phyloP scores from a whole-genome alignment of 495 filamentous ascomycete species.

The Neurospora sp. region DNA sequence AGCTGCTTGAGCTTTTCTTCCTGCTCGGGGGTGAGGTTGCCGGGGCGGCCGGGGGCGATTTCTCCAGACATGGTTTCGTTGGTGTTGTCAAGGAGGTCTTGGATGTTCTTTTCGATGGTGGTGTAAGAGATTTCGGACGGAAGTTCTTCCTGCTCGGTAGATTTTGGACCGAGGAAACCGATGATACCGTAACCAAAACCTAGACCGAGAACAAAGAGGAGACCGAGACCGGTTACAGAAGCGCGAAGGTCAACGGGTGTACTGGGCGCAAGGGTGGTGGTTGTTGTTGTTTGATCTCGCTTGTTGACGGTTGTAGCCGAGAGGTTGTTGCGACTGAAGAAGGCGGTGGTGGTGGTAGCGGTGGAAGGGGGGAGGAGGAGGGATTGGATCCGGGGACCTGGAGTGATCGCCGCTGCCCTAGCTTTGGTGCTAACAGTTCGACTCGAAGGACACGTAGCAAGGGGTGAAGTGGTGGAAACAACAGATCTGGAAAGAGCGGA shows the following conservation, averaged over 20 bases:
- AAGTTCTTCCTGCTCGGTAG: neutral
- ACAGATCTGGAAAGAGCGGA: neutral
- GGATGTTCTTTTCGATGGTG: neutral
- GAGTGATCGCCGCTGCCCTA: neutral
- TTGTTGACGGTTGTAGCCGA: neutral
- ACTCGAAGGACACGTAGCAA: neutral
- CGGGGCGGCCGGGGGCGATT: slow-evolving; percentile 64
- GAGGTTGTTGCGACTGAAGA: neutral
- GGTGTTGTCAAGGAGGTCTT: neutral
- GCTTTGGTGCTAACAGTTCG: neutral
- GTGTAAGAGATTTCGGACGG: neutral
- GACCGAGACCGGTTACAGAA: slow-evolving; percentile 2
- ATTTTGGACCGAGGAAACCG: neutral
- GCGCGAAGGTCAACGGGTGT: neutral
- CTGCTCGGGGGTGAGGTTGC: slow-evolving; percentile 79
- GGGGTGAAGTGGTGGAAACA: neutral
- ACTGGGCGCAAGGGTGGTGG: neutral
- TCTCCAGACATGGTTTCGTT: slow-evolving; percentile 32
- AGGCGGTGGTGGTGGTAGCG: neutral
- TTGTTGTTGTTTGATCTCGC: neutral
- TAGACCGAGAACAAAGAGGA: slow-evolving; percentile 7
- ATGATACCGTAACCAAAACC: slow-evolving; percentile 9
- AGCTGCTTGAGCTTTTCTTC: slow-evolving; percentile 81
- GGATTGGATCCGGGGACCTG: neutral
- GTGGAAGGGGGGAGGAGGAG: neutral